Evolutionary conservation across 345 rosid species (phyloP).

Genomic region (Aegle marmelos): DNA sequence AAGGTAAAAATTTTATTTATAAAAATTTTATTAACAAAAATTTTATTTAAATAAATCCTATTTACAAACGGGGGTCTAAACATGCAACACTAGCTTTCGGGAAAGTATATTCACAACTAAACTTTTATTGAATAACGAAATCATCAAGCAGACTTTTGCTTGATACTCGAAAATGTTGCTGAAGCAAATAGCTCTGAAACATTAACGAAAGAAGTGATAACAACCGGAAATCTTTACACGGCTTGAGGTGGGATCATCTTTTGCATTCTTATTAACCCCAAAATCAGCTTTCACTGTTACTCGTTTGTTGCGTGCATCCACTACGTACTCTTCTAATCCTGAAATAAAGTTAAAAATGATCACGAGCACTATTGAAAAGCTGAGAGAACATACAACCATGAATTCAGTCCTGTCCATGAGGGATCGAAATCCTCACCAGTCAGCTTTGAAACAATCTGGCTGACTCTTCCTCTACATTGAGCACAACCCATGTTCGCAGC

Average conservation of each 20-base stretch:
- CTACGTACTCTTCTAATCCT: constrained; percentile 44
- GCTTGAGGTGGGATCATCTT: background rate
- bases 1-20: too few relatives aligned
- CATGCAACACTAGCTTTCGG: too few relatives aligned
- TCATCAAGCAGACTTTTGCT: background rate
- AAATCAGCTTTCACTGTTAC: constrained; percentile 41
- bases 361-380: background rate
- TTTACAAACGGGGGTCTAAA: too few relatives aligned
- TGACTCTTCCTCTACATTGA: constrained; percentile 33
- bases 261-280: background rate
- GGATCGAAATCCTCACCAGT: constrained; percentile 27
- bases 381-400: background rate
- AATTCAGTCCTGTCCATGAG: background rate
- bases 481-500: constrained; percentile 46
- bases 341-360: background rate
- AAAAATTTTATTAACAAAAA: too few relatives aligned
- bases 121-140: background rate
- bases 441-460: constrained; percentile 34
- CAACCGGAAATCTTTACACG: background rate
- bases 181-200: constrained; percentile 16
- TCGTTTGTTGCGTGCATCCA: constrained; percentile 39
- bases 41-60: too few relatives aligned
- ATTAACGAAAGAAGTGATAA: constrained; percentile 13
- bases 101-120: too few relatives aligned
- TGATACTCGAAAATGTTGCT: background rate